A percentile compares a stretch with the other conserved stretches of the same genome.
Conservation (phyloP, 441 rosid genomes). For the Aleurites moluccanus region DNA sequence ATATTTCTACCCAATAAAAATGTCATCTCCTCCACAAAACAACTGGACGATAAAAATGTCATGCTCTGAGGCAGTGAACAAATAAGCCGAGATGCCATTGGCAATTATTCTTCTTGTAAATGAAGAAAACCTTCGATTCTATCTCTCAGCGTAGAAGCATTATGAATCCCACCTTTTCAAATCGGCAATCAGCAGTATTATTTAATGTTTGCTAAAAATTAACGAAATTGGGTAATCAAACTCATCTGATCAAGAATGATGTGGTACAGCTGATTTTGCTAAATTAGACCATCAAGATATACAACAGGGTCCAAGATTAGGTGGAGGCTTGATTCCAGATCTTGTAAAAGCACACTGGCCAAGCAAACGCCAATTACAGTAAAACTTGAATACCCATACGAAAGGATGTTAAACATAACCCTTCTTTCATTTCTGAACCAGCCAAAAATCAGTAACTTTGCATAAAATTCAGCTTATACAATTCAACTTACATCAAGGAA, state of each 20-base stretch:
- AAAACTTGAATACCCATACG: conserved; percentile 20
- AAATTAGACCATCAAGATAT: neutral
- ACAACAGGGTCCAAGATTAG: neutral
- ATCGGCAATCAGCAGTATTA: too few relatives aligned
- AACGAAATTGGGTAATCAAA: neutral
- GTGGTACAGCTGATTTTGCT: neutral
- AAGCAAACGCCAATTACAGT: conserved; percentile 16
- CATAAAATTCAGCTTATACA: conserved; percentile 6
- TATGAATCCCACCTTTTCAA: too few relatives aligned
- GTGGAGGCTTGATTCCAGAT: conserved; percentile 16
- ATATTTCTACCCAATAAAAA: too few relatives aligned
- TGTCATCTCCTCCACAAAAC: too few relatives aligned
- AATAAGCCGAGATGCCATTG: too few relatives aligned
- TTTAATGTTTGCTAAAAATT: too few relatives aligned
- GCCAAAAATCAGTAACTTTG: conserved; percentile 24
- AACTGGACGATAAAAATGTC: too few relatives aligned
- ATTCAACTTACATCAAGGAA: conserved; percentile 24
- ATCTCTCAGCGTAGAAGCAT: too few relatives aligned
- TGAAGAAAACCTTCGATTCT: too few relatives aligned
- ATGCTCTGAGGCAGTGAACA: too few relatives aligned
- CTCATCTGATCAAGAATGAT: neutral
- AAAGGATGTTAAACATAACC: conserved; percentile 11
- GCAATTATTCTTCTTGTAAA: too few relatives aligned
- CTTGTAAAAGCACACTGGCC: neutral
- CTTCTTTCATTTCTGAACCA: conserved; percentile 18